These are phyloP conservation scores for Remersonia thermophila DNA, from an alignment of 2,329 filamentous ascomycete species.

Conservation along the genomic window DNA sequence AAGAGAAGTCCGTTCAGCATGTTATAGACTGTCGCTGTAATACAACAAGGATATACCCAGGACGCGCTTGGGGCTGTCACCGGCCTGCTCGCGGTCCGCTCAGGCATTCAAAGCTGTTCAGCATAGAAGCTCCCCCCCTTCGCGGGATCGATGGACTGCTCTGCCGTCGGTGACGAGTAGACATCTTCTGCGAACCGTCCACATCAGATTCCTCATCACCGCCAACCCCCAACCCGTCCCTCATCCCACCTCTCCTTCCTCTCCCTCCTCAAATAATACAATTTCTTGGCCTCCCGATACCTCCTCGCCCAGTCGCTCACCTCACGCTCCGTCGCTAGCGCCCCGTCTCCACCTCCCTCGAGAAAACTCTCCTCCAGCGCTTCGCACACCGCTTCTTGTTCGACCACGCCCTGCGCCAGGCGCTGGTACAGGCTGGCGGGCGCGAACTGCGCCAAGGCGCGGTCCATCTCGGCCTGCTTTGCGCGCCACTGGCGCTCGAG, in stretches of 20 bases:
- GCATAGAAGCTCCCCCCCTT: too few species aligned
- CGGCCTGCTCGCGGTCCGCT: background rate
- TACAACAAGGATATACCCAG: background rate
- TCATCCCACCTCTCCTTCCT: conserved; percentile 92
- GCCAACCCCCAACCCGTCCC: conserved; percentile 87
- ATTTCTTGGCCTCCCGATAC: conserved; percentile 67
- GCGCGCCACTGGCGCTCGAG: conserved; percentile 86
- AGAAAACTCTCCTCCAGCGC: conserved; percentile 91
- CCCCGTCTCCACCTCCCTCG: conserved; percentile 38
- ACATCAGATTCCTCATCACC: conserved; percentile 48
- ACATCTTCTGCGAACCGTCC: too few species aligned
- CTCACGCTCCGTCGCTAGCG: conserved; percentile 63
- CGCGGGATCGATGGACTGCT: too few species aligned
- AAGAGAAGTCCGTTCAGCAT: conserved; percentile 68
- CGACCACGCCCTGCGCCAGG: conserved; percentile 60
- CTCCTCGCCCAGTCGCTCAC: conserved; percentile 71
- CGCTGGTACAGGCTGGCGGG: conserved; percentile 78
- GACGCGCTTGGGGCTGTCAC: background rate
- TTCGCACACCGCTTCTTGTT: conserved; percentile 69
- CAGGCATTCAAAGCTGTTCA: too few species aligned
- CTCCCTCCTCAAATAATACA: conserved; percentile 71
- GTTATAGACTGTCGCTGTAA: conserved; percentile 18
- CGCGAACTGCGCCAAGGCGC: conserved; percentile 70
- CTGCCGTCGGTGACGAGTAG: too few species aligned
- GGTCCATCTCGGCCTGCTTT: conserved; percentile 82